Base-by-base conservation (phyloP, 179 eudicot genomes). In the Beta macrorhiza region DNA sequence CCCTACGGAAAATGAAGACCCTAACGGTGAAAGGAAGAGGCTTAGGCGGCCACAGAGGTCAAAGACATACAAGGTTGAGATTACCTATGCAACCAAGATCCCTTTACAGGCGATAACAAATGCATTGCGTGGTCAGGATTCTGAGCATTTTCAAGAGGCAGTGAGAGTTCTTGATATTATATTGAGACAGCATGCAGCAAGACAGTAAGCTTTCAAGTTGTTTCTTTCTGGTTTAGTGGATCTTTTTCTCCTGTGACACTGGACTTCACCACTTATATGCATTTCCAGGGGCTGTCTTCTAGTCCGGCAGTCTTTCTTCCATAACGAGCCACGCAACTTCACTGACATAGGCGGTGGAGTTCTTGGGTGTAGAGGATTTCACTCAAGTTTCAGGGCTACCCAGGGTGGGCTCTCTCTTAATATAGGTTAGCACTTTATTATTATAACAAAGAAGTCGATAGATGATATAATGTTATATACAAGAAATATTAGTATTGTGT, bases 341-440 rank as follows among this genome's bases (percentile, higher is more conserved):
- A 75, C 83, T 32, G 91, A 86, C 64, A 93, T 96, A 4, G 99
- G 98, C 0, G 96, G 93, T 59, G 99, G 99, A 25, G 94, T 93
- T 52, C 91, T 89, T 45, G 99, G 93, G 0, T 95, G 97, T 81
- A 83, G 98, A 44, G 99, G 99, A n/a, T 92, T 96, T 59, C 98
- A 96, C 81, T 92, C 99, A 1, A 96, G 97, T 76, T 96, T 96
- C 77, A 86, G 99, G 25, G 87, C 94, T 16, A 89, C 92, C 11
- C 99, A 96, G 87, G 87, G 90, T 55, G 99, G 99, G 15, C 85
- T 96, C 4, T 96, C 98, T 19, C 86, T 93, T 72, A 95, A 95
- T 81, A 92, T 95, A 76, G 95, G 95, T 93, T 86, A 65, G 70
- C 11, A 37, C 8, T 25, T 12, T 2, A 29, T 8, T 12, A 16